Percentiles rank a stretch among this genome's conserved stretches.
phyloP scores from a whole-genome alignment of 2,329 filamentous ascomycete genomes.

The Talaromyces funiculosus region DNA sequence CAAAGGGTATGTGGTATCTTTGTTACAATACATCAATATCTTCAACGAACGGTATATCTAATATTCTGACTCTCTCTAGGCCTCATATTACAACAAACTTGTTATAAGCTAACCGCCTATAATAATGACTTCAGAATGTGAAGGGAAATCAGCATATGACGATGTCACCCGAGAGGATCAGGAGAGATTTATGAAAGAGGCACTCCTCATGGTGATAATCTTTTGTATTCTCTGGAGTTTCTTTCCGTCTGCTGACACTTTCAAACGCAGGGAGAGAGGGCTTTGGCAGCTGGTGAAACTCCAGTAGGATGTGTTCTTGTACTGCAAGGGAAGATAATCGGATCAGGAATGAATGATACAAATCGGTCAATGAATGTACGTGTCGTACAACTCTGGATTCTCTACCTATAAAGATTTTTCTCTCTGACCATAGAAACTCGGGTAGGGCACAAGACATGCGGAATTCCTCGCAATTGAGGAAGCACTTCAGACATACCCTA shows the following conservation, averaged over 20 bases:
- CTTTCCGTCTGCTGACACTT: not conserved
- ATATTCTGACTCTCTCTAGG: not conserved
- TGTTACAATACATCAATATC: not conserved
- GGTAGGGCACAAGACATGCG: slow-evolving; percentile 87
- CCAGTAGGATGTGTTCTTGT: slow-evolving; percentile 96
- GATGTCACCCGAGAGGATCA: slow-evolving; percentile 31
- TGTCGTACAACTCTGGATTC: not conserved
- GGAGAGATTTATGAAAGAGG: slow-evolving; percentile 72
- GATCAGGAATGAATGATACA: slow-evolving; percentile 92
- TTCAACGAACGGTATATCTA: not conserved
- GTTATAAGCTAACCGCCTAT: not conserved
- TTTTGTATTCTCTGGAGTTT: not conserved
- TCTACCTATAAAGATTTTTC: not conserved
- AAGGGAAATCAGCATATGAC: not conserved
- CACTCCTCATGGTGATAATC: slow-evolving; percentile 68
- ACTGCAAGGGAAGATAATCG: slow-evolving; percentile 70
- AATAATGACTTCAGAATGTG: not conserved
- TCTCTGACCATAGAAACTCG: slow-evolving; percentile 1
- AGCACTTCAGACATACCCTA: slow-evolving; percentile 59
- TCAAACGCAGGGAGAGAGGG: slow-evolving; percentile 65
- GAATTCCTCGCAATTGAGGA: slow-evolving; percentile 82
- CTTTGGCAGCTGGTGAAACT: slow-evolving; percentile 81
- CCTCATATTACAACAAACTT: not conserved
- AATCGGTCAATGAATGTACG: slow-evolving; percentile 70
- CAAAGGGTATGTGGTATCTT: no score